These are phyloP conservation scores for Solanum gracilifrons DNA, from an alignment of 257 asterid genomes.

Conservation along the genomic window DNA sequence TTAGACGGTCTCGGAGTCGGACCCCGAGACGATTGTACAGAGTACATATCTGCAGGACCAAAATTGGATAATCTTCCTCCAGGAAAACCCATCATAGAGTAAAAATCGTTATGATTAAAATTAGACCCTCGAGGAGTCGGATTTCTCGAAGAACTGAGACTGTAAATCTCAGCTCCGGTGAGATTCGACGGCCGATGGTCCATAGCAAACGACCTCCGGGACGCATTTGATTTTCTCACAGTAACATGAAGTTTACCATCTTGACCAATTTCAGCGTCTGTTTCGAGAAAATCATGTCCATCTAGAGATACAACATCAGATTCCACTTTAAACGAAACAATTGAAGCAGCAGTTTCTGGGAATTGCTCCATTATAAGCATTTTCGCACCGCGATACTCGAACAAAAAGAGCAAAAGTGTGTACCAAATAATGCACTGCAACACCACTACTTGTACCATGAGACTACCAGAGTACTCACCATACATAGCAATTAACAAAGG, in stretches of 20 bases:
- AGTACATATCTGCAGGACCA: conserved; percentile 63
- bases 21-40: conserved; percentile 82
- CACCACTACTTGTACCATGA: conserved; percentile 86
- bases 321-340: conserved; percentile 78
- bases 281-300: conserved; percentile 87
- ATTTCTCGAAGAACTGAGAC: conserved; percentile 37
- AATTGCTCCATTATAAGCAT: conserved; percentile 78
- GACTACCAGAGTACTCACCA: conserved; percentile 44
- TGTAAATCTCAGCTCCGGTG: conserved; percentile 46
- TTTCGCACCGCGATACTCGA: conserved; percentile 82
- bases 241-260: conserved; percentile 89
- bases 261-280: conserved; percentile 73
- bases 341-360: conserved; percentile 84
- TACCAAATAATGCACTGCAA: conserved; percentile 90
- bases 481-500: conserved; percentile 85
- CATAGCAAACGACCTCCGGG: conserved; percentile 48
- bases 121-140: conserved; percentile 46
- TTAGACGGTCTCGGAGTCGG: conserved; percentile 92
- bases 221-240: conserved; percentile 78
- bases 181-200: conserved; percentile 47
- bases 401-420: conserved; percentile 61
- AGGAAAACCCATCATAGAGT: conserved; percentile 53
- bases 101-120: conserved; percentile 39
- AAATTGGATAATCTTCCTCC: conserved; percentile 73
- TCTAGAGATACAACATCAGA: conserved; percentile 94